Evolutionary conservation across 345 rosid genomes (phyloP), one percentile per base, ranked within the genome.

Genomic region (Isatis tinctoria): DNA sequence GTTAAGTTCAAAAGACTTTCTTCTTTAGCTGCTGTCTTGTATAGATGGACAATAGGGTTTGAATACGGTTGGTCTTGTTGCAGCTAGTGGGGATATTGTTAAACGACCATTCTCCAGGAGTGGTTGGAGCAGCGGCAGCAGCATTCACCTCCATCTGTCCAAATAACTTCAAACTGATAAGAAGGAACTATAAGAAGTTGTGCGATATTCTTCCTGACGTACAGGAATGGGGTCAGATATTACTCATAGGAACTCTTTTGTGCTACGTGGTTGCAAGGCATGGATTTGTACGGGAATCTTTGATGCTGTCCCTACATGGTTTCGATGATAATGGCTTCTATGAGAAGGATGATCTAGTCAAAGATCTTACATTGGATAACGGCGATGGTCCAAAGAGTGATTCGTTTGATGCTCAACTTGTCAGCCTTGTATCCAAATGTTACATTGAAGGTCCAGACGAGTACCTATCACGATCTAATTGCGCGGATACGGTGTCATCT

Each of bases 171-270:
- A 62, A 84, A 56, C 75, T 92, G 69, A 86, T 95, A 13, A 84
- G 84, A 27, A 87, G 74, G 80, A 88, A 79, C 65, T 95, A 88
- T 75, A 84, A 80, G 80, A 90, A 85, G 80, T 51, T 95, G 62
- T 92, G 99, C 68, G 88, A 92, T 81, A 83, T 90, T 78, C 97
- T 95, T 76, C 99, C 97, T 35, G 97, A 95, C 58, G 96, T 92
- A 53, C 97, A 95, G 83, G 99, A 92, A 70, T 95, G 99, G 99
- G 99, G 99, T 68, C 97, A 90, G 82, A 92, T 92, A 81, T 72
- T 83, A 78, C 85, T 92, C 66, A 95, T 84, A 57, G 86, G 86
- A 62, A 90, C 87, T 69, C 97, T 95, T 69, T 75, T 90, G 74
- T 91, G 86, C 49, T 92, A 88, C 70, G 87, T 82, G 37, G 83